Evolutionary conservation across 768 basidiomycete genomes (phyloP), one percentile per base, ranked within the genome.

Genomic region (Pulveroboletus sp.): DNA sequence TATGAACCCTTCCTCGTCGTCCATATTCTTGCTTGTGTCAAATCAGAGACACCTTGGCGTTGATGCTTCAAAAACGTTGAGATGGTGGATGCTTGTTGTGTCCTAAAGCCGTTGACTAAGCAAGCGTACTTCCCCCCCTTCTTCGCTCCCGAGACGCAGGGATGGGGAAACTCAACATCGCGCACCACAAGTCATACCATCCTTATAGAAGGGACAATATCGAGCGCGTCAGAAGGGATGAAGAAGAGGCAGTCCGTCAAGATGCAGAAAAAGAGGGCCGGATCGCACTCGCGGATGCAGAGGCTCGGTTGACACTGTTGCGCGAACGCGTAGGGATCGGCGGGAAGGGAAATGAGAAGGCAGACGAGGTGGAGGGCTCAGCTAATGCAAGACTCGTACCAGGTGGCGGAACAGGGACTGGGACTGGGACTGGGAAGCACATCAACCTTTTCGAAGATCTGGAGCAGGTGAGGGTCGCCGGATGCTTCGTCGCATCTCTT

Each of bases 151-250:
- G 15, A 15, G 18, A 9, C 10, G 12, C 2, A 21, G 21, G 27
- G 1, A 55, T 51, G 54, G 55, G 55, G 26, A 55, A 56, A 61
- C 77, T 92, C 21, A 90, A 90, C 64, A 91, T 92, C 65, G 89
- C 89, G 11, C 89, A 92, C 66, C 89, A 91, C 74, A 93, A 93
- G 64, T 90, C 88, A 1, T 92, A 92, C 66, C 89, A 93, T 57
- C 89, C 89, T 0, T 92, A 92, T 62, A 72, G 89, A 35, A 69
- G 83, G 38, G 90, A 93, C 64, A 93, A 93, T 60, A 88, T 92
- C 51, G 88, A 89, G 51, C 79, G 78, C 17, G 88, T 93, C 1
- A 73, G 82, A n/a, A 69, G 63, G 50, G 89, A 93, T 76, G 89
- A 93, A 69, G 90, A 87, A 60, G 86, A 85, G 63, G 90, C 87